These are phyloP conservation scores for Coemansia sp. DNA, from an alignment of 192 early-diverging fungal species.

Conservation along the genomic window DNA sequence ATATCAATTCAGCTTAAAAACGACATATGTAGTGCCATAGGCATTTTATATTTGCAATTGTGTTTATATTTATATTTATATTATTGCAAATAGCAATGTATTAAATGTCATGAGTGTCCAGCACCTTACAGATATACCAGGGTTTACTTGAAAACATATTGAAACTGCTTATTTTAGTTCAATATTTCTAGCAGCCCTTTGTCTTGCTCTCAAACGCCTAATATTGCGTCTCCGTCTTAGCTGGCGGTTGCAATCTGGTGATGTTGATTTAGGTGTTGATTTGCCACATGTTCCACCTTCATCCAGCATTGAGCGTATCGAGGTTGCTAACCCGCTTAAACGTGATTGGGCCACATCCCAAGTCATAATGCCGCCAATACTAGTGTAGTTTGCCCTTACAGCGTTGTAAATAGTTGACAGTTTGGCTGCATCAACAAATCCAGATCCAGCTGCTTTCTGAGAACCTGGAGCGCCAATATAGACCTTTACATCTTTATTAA, in stretches of 20 bases:
- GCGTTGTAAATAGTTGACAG: slow-evolving; percentile 44
- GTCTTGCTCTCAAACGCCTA: not conserved
- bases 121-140: not conserved
- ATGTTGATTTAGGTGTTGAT: not conserved
- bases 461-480: slow-evolving; percentile 62
- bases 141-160: not conserved
- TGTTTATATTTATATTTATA: too few relatives aligned
- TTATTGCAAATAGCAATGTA: too few relatives aligned
- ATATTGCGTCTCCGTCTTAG: not conserved
- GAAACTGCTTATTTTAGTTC: not conserved
- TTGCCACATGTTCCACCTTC: not conserved
- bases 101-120: not conserved
- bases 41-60: too few relatives aligned
- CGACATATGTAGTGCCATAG: too few relatives aligned
- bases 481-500: slow-evolving; percentile 60
- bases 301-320: not conserved
- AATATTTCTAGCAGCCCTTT: not conserved
- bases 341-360: slow-evolving; percentile 44
- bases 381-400: slow-evolving; percentile 38
- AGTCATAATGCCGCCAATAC: slow-evolving; percentile 68
- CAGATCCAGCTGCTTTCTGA: slow-evolving; percentile 53
- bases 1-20: too few relatives aligned
- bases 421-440: slow-evolving; percentile 45
- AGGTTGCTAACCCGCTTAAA: not conserved
- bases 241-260: not conserved